Conservation (phyloP, 331 rosid genomes). For the Acacia pycnantha region DNA sequence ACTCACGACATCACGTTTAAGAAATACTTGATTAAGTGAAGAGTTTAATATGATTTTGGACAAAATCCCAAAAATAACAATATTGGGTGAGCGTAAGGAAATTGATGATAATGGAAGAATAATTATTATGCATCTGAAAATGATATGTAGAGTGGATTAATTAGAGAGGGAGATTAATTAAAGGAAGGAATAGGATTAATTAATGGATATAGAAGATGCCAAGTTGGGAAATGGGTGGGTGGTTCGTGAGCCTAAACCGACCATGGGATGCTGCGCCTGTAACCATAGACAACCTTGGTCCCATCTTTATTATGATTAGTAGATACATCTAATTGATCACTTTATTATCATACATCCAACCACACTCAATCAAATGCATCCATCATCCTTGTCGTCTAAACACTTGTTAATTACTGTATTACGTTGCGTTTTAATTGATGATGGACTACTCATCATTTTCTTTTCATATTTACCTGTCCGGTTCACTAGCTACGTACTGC, state of each 20-base stretch:
- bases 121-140: neutral
- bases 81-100: neutral
- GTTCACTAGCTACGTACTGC: neutral
- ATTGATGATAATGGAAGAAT: neutral
- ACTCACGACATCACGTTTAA: too few species aligned
- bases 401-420: neutral
- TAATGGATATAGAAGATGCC: neutral
- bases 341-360: neutral
- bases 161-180: neutral
- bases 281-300: conserved; percentile 4
- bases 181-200: neutral
- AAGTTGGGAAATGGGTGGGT: neutral
- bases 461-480: neutral
- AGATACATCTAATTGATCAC: neutral
- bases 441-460: neutral
- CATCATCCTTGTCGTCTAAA: neutral
- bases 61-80: neutral
- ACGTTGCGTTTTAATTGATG: neutral
- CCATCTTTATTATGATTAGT: neutral
- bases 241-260: neutral
- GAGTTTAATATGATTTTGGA: too few species aligned
- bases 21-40: too few species aligned
- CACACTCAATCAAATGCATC: neutral
- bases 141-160: neutral
- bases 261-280: neutral